These are phyloP conservation scores for Pseudonectria buxi DNA, from an alignment of 2,329 filamentous ascomycete genomes.

Conservation along the genomic window DNA sequence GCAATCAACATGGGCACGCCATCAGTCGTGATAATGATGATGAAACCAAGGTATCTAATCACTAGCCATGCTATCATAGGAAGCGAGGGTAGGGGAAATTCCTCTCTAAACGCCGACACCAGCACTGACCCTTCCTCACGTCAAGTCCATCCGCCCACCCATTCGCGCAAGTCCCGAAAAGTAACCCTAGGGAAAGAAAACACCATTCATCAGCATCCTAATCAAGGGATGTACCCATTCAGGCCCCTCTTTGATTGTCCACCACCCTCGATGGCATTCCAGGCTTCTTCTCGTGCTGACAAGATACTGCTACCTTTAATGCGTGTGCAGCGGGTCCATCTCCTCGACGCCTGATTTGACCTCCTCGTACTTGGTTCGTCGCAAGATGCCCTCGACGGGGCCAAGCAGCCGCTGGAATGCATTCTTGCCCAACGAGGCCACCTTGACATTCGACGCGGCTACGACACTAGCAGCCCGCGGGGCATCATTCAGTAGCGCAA, in stretches of 20 bases:
- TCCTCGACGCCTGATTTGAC: conserved; percentile 58
- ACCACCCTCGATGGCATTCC: background rate
- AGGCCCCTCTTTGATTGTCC: background rate
- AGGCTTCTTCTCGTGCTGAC: background rate
- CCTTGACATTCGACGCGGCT: conserved; percentile 80
- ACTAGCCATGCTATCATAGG: conserved; percentile 29
- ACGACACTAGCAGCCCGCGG: conserved; percentile 86
- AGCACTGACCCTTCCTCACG: conserved; percentile 16
- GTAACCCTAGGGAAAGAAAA: conserved; percentile 1
- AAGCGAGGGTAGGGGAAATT: conserved; percentile 27
- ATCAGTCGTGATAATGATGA: conserved; percentile 4
- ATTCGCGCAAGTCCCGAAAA: conserved; percentile 9
- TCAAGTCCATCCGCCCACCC: conserved; percentile 11
- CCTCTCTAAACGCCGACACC: conserved; percentile 24
- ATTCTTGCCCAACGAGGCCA: conserved; percentile 84
- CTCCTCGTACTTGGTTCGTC: conserved; percentile 61
- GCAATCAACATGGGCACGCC: no score
- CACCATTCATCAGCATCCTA: background rate
- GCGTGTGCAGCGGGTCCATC: conserved; percentile 56
- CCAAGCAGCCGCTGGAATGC: conserved; percentile 91
- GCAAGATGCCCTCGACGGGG: conserved; percentile 90
- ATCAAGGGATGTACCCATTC: background rate
- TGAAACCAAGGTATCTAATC: conserved; percentile 29
- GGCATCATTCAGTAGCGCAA: conserved; percentile 87
- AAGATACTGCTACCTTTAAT: conserved; percentile 10